Base-by-base conservation (phyloP, 345 rosid genomes). In the Eucalyptus regnans region DNA sequence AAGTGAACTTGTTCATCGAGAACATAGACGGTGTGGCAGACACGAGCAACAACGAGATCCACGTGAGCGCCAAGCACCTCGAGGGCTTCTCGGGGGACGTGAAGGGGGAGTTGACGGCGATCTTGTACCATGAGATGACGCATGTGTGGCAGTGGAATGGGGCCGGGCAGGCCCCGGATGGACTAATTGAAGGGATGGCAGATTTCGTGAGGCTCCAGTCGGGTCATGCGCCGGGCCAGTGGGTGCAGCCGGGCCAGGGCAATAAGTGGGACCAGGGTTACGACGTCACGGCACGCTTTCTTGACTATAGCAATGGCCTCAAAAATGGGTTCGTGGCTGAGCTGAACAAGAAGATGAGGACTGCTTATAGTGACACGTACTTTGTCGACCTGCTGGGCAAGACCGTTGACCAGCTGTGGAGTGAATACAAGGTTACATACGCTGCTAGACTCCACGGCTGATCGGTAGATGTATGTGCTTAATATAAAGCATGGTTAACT, bases 71-170 rank as follows among this genome's bases (percentile, higher is more conserved):
- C 3, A 86, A 83, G 16, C 90, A 91, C 81, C 62, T 93, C 2
- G 93, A 87, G 12, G 89, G 64, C 54, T 90, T 90, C 89, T 29
- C 88, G 23, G 96, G 95, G 4, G 92, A 96, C 22, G 80, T 94
- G 4, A 95, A 54, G 86, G 68, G 48, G 25, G 97, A 94, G 88
- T 91, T 94, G 58, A 91, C 88, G 0, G 97, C 96, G 8, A 93
- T 97, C 5, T 51, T 96, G 51, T 96, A 95, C 84, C 97, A 96
- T 37, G 99, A 94, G 87, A 95, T 94, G 93, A 87, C 93, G 4
- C 97, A 95, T 50, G 87, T 95, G 22, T 95, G 96, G 99, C 97
- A 95, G 54, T 96, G 98, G 99, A 90, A 91, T 50, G 96, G 97
- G 5, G 92, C 92, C 9, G 93, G 92, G 2, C 91, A 86, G 37